A percentile compares a stretch with the other conserved stretches of the same genome.
These are phyloP conservation scores for Ogataea henricii DNA, from an alignment of 805 yeast genomes.

Conservation along the genomic window DNA sequence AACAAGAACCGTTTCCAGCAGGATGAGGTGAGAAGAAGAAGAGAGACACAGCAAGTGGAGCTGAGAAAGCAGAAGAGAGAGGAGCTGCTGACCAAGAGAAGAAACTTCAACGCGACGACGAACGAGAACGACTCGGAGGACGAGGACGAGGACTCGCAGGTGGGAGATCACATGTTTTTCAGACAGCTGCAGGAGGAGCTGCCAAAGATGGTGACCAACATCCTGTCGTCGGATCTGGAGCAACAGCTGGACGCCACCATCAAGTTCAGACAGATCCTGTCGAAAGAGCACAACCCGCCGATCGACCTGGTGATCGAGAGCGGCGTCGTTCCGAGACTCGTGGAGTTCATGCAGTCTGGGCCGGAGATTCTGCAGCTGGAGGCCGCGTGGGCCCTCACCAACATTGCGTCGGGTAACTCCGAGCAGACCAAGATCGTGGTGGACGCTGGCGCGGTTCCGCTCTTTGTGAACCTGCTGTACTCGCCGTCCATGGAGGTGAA, in stretches of 20 bases:
- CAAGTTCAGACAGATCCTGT: conserved; percentile 88
- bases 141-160: conserved; percentile 43
- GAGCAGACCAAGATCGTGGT: conserved; percentile 90
- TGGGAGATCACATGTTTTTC: conserved; percentile 40
- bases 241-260: conserved; percentile 86
- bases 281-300: conserved; percentile 95
- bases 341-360: conserved; percentile 77
- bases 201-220: conserved; percentile 82
- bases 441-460: conserved; percentile 91
- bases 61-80: conserved; percentile 95
- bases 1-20: conserved; percentile 91
- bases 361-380: conserved; percentile 91
- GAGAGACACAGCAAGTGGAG: conserved; percentile 96
- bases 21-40: conserved; percentile 95
- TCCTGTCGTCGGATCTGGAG: conserved; percentile 74
- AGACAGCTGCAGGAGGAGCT: conserved; percentile 62
- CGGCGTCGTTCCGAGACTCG: conserved; percentile 92
- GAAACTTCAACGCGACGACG: conserved; percentile 59
- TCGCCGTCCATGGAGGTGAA: conserved; percentile 87
- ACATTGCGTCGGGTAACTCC: conserved; percentile 92
- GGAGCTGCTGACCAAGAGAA: conserved; percentile 89
- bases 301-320: conserved; percentile 89
- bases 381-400: conserved; percentile 99
- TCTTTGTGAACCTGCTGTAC: conserved; percentile 77
- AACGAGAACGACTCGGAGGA: conserved; percentile 56